Percentiles rank a stretch among this genome's conserved stretches.
Evolutionary conservation across 805 yeast genomes (phyloP).

Genomic region (Yarrowia hollandica): DNA sequence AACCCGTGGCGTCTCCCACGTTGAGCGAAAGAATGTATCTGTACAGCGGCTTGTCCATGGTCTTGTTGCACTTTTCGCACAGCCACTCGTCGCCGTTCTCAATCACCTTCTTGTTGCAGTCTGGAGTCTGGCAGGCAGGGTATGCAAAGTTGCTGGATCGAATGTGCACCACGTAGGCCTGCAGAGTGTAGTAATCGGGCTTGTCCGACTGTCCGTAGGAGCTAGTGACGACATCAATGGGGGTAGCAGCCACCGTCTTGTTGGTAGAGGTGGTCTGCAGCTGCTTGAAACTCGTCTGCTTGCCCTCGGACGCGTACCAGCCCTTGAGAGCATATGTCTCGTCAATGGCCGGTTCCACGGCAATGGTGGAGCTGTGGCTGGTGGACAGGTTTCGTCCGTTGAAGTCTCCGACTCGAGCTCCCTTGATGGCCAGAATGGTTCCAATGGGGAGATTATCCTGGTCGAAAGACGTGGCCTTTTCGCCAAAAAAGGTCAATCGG

Average conservation of each 20-base stretch:
- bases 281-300: slow-evolving; percentile 58
- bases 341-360: slow-evolving; percentile 81
- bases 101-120: slow-evolving; percentile 81
- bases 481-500: slow-evolving; percentile 86
- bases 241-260: slow-evolving; percentile 55
- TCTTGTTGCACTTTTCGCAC: slow-evolving; percentile 86
- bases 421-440: slow-evolving; percentile 87
- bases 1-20: slow-evolving; percentile 78
- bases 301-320: slow-evolving; percentile 88
- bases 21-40: slow-evolving; percentile 78
- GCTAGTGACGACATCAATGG: slow-evolving; percentile 63
- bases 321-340: slow-evolving; percentile 89
- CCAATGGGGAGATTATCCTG: slow-evolving; percentile 45
- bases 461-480: slow-evolving; percentile 74
- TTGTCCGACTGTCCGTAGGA: slow-evolving; percentile 73
- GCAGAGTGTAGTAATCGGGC: slow-evolving; percentile 74
- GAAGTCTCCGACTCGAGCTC: slow-evolving; percentile 84
- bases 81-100: slow-evolving; percentile 81
- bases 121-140: slow-evolving; percentile 75
- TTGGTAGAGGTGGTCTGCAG: slow-evolving; percentile 49
- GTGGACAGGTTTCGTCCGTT: slow-evolving; percentile 81
- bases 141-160: slow-evolving; percentile 73
- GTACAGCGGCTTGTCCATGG: slow-evolving; percentile 66
- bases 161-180: slow-evolving; percentile 71
- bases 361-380: slow-evolving; percentile 72